Base-by-base conservation (phyloP, 441 rosid genomes). In the Adansonia rubrostipa region DNA sequence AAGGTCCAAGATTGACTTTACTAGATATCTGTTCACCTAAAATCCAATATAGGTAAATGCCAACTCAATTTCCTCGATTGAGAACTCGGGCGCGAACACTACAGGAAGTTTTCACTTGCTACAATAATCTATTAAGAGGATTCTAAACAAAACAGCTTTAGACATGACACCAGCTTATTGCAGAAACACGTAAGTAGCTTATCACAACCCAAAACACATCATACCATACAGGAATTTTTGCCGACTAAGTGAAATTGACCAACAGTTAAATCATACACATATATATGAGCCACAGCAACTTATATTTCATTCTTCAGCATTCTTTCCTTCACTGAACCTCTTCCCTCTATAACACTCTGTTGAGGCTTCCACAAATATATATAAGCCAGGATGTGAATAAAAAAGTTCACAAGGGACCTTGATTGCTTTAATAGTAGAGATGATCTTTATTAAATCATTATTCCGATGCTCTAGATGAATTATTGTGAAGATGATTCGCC, bases 31-130 rank as follows among this genome's bases (percentile, higher is more conserved):
- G 5, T 48, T 44, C 5, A 47, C 42, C 40, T 47, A 68, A 48
- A 47, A 69, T 56, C 40, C 42, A 69, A 47, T 69, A 68, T 68
- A 68, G 33, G 9, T 69, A 47, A 69, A 69, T 51, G 57, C 68
- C 20, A 48, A 63, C 8, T 58, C 57, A 22, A 47, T 69, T 69
- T 48, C 19, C 42, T 20, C 13, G 40, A 47, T 69, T 48, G 73
- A 68, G 40, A 69, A 69, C 10, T 15, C 9, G 1, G 20, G 47
- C 33, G 47, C 53, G 13, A 7, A 51, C 47, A 51, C 61, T 15
- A 28, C 13, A 48, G 15, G 60, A 50, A 70, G 74, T 50, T 50
- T 50, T 71, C 60, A 70, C 60, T 50, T 50, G 60, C 5, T 48
- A 45, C 74, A 13, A 13, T 42, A 62, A 63, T 0, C 20, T 40